These are phyloP conservation scores for Candida sithepensis DNA, from an alignment of 805 yeast genomes.

Conservation along the genomic window DNA sequence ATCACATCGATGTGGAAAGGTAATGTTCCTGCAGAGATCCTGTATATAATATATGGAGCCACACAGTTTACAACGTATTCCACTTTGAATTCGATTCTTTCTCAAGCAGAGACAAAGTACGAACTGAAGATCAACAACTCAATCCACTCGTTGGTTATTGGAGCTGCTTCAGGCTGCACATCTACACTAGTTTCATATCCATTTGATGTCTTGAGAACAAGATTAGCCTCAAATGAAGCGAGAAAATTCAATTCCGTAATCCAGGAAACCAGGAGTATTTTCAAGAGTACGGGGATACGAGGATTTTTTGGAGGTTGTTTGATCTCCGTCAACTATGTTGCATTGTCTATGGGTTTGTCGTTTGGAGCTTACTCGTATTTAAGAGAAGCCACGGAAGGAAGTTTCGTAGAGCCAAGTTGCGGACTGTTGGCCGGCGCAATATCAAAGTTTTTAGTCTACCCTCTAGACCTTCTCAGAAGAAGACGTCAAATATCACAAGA, in stretches of 20 bases:
- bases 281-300: constrained; percentile 31
- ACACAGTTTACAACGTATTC: constrained; percentile 77
- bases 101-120: constrained; percentile 24
- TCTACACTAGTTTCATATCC: constrained; percentile 83
- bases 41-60: constrained; percentile 85
- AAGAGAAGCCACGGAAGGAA: constrained; percentile 34
- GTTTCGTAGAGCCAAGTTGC: constrained; percentile 51
- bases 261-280: constrained; percentile 34
- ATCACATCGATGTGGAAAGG: constrained; percentile 89
- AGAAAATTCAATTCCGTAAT: constrained; percentile 32
- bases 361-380: constrained; percentile 64
- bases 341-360: constrained; percentile 69
- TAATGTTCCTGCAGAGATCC: constrained; percentile 82
- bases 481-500: constrained; percentile 57
- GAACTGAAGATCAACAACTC: constrained; percentile 31
- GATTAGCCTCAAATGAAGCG: constrained; percentile 65
- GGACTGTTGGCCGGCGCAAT: constrained; percentile 74
- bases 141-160: constrained; percentile 53
- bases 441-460: constrained; percentile 75
- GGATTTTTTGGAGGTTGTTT: constrained; percentile 51
- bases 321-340: constrained; percentile 57
- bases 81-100: constrained; percentile 43
- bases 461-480: constrained; percentile 79
- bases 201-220: constrained; percentile 81
- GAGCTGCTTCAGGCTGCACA: constrained; percentile 70